Evolutionary conservation across 495 filamentous ascomycete species (phyloP), one percentile per base, ranked within the genome.

Genomic region (Cairneyella variabilis): DNA sequence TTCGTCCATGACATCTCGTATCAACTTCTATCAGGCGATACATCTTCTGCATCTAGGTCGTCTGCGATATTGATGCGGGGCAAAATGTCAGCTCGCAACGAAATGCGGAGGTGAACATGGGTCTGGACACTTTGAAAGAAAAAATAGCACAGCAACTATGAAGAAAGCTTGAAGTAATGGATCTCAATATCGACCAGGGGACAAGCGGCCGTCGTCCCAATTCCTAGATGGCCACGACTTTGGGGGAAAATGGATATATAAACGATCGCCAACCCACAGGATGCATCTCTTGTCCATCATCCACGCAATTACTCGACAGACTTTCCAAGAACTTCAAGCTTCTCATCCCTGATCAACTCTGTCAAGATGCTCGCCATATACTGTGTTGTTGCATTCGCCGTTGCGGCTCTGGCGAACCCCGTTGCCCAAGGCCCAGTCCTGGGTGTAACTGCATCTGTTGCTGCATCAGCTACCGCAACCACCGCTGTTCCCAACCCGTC

Each of bases 11-110:
- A 26, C 25, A 28, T 27, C 49, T 58, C 55, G 55, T 58, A 58
- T 58, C 43, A 21, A 45, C 47, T 22, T 49, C 22, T 53, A 27
- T 43, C 42, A 47, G 9, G 18, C 55, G 42, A 48, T 49, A 50
- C 14, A 11, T 53, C 25, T 38, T n/a, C 48, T 42, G 11, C 16
- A 20, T 16, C 10, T 47, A 42, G 18, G 23, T 21, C 30, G 20
- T 38, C 25, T 39, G 17, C 17, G 6, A 58, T 52, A 58, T 58
- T 58, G 55, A 12, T 53, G 55, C 40, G 55, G 55, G 55, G 48
- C 41, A 21, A 36, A 23, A 16, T 12, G 9, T 8, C 38, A 36
- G 11, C 40, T 28, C 18, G 10, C 25, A 20, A 25, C 14, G 40
- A 20, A 45, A 43, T 14, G 44, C 39, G 46, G 37, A 51, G 27